Conservation (phyloP, 306 rosid species). For the Echinosophora koreensis region DNA sequence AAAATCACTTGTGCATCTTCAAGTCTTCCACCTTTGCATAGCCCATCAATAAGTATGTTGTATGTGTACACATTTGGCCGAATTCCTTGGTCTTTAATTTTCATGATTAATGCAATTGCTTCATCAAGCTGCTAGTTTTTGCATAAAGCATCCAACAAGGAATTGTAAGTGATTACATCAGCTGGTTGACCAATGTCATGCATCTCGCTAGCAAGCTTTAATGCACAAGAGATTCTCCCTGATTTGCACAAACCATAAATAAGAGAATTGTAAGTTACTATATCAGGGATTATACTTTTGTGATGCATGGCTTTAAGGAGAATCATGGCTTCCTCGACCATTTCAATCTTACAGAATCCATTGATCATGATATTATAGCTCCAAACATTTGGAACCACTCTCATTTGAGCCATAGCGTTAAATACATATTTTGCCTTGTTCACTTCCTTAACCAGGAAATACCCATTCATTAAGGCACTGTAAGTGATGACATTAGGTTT, state of each 20-base stretch:
- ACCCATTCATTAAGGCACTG: constrained; percentile 36
- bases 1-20: constrained; percentile 8
- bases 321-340: constrained; percentile 30
- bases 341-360: constrained; percentile 14
- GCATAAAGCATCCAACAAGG: constrained; percentile 10
- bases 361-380: constrained; percentile 23
- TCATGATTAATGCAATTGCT: not conserved
- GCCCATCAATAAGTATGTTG: not conserved
- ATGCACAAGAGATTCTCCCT: not conserved
- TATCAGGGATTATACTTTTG: not conserved
- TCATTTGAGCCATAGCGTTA: not conserved
- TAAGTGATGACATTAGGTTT: not conserved
- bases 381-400: not conserved
- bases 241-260: constrained; percentile 37
- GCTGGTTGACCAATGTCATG: not conserved
- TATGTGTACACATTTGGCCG: not conserved
- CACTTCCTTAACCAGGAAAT: constrained; percentile 25
- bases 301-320: constrained; percentile 31
- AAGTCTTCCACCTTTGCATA: constrained; percentile 13
- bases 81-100: not conserved
- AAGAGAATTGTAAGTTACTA: not conserved
- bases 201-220: constrained; percentile 33
- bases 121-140: not conserved
- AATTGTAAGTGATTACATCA: not conserved
- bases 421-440: constrained; percentile 25